phyloP scores from a whole-genome alignment of 2,329 filamentous ascomycete species.

The Colletotrichum euphorbiae region DNA sequence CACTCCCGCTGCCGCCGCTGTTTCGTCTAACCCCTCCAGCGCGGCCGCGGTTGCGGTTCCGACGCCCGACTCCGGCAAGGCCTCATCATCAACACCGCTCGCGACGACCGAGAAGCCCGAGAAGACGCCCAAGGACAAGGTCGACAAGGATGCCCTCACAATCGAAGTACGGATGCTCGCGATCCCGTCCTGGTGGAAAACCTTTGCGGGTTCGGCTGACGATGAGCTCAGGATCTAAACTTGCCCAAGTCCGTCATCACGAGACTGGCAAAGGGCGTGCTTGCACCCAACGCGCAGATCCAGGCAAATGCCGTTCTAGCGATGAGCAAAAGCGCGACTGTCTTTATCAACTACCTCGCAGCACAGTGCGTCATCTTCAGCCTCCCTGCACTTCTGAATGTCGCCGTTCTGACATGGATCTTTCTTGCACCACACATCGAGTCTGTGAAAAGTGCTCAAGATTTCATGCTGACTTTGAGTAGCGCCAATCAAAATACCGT shows the following conservation, averaged over 20 bases:
- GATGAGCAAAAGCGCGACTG: conserved; percentile 83
- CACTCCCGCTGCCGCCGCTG: conserved; percentile 41
- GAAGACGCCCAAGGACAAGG: conserved; percentile 45
- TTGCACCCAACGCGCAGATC: conserved; percentile 85
- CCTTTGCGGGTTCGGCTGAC: background rate
- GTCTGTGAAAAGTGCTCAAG: background rate
- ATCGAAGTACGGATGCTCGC: conserved; percentile 62
- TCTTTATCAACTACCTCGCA: conserved; percentile 85
- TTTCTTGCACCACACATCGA: background rate
- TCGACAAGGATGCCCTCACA: conserved; percentile 54
- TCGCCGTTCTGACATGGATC: background rate
- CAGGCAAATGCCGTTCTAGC: conserved; percentile 85
- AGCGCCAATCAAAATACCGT: conserved; percentile 81
- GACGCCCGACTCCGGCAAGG: conserved; percentile 32
- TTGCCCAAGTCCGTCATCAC: conserved; percentile 86
- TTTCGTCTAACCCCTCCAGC: conserved; percentile 43
- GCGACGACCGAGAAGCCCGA: conserved; percentile 44
- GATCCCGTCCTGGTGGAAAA: too few relatives aligned
- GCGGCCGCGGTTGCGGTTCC: conserved; percentile 1
- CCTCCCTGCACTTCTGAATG: background rate
- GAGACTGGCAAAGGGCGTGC: conserved; percentile 80
- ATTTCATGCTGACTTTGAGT: background rate
- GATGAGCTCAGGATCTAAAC: conserved; percentile 70
- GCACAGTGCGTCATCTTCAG: conserved; percentile 68
- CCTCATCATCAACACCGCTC: conserved; percentile 28